Evolutionary conservation across 208 protist species (phyloP).

Genomic region (Crithidia sp.): DNA sequence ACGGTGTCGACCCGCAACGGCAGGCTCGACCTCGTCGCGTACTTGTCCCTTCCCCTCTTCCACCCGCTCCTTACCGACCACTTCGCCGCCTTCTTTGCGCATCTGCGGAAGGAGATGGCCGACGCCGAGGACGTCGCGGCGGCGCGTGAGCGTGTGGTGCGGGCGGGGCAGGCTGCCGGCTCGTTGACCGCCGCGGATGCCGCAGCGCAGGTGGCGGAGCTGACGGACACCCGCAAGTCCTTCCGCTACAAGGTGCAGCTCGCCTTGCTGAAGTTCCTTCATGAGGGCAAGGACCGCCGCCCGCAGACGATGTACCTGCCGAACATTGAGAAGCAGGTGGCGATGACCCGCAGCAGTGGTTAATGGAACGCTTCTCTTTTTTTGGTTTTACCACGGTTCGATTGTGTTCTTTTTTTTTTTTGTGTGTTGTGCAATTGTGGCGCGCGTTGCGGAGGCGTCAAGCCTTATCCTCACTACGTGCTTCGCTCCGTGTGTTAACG

Average conservation of each 20-base stretch:
- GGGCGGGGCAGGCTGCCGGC: slow-evolving; percentile 30
- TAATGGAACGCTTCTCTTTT: slow-evolving; percentile 1
- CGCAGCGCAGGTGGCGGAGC: slow-evolving; percentile 40
- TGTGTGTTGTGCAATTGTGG: background rate
- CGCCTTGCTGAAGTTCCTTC: slow-evolving; percentile 84
- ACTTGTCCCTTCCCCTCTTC: slow-evolving; percentile 72
- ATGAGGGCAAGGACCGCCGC: slow-evolving; percentile 81
- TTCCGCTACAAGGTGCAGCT: slow-evolving; percentile 79
- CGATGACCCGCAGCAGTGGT: background rate
- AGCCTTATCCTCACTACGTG: too few species aligned
- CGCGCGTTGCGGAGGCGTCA: too few species aligned
- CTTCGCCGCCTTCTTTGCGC: slow-evolving; percentile 73
- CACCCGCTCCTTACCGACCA: slow-evolving; percentile 79
- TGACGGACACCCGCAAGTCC: slow-evolving; percentile 43
- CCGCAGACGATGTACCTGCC: slow-evolving; percentile 84
- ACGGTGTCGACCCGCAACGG: slow-evolving; percentile 47
- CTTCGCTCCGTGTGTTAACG: too few species aligned
- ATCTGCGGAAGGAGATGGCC: slow-evolving; percentile 54
- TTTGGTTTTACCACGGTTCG: background rate
- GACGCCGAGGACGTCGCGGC: slow-evolving; percentile 55
- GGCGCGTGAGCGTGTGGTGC: slow-evolving; percentile 46
- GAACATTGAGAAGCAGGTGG: slow-evolving; percentile 49
- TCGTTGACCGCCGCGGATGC: slow-evolving; percentile 37
- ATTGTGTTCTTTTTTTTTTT: background rate
- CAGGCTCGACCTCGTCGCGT: slow-evolving; percentile 76